Evolutionary conservation across 768 basidiomycete species (phyloP).

Genomic region (Kwoniella dejecticola): DNA sequence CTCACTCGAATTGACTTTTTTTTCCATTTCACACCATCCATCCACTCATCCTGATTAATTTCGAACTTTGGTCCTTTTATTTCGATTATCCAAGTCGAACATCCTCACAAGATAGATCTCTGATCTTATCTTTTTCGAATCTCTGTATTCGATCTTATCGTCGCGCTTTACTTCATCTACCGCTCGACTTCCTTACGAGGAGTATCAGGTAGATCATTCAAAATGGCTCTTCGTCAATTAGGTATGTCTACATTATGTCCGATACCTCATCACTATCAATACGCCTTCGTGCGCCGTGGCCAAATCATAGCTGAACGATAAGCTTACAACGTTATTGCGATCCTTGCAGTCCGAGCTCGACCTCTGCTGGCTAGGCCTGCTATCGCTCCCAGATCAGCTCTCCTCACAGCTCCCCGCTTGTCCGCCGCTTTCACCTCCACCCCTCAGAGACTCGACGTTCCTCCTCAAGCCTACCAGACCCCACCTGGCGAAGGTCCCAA

Average conservation of each 20-base stretch:
- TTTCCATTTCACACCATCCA: too few species aligned
- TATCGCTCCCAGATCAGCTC: constrained; percentile 15
- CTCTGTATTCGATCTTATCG: too few species aligned
- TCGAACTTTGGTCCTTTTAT: too few species aligned
- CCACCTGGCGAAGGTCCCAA: constrained; percentile 9
- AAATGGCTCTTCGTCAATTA: constrained; percentile 47
- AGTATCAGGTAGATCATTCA: background rate
- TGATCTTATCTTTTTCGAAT: too few species aligned
- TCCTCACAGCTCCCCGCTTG: constrained; percentile 14
- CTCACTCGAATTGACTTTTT: too few species aligned
- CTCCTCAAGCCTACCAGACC: constrained; percentile 23
- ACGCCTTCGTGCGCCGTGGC: too few species aligned
- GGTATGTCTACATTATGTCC: constrained; percentile 21
- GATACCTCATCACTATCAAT: background rate
- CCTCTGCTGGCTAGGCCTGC: constrained; percentile 20
- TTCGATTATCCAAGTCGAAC: too few species aligned
- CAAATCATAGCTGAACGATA: background rate
- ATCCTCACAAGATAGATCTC: too few species aligned
- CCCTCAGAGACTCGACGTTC: constrained; percentile 11
- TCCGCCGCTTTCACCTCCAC: constrained; percentile 25
- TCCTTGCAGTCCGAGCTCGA: constrained; percentile 12
- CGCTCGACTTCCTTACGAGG: background rate
- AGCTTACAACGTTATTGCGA: background rate
- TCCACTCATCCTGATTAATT: too few species aligned
- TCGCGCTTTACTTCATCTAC: too few species aligned